Percentiles rank a stretch among this genome's conserved stretches.
These are phyloP conservation scores for Sanchytrium tribonematis DNA, from an alignment of 371 early-diverging fungal species.

Conservation along the genomic window DNA sequence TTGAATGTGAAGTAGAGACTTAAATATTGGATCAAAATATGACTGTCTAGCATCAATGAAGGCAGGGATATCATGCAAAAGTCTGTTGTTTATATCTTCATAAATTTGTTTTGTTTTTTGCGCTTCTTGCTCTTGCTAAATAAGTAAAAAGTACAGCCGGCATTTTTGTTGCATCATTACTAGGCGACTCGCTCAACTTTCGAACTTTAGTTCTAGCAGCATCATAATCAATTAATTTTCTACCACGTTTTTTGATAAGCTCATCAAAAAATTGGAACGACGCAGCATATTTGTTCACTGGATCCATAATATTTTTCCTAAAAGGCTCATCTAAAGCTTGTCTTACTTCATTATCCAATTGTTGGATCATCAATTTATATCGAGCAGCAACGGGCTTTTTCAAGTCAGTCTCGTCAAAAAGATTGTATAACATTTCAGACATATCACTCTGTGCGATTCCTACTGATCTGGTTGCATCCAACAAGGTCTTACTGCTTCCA, in stretches of 20 bases:
- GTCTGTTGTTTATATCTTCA: conserved; percentile 41
- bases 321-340: conserved; percentile 2
- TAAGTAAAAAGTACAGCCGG: conserved; percentile 18
- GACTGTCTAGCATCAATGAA: conserved; percentile 57
- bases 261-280: conserved; percentile 67
- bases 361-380: no score
- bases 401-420: no score
- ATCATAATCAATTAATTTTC: conserved; percentile 70
- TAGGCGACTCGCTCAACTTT: conserved; percentile 47
- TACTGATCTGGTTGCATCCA: no score
- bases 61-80: conserved; percentile 59
- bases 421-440: no score
- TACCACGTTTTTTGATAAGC: conserved; percentile 50
- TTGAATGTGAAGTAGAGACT: conserved; percentile 68
- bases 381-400: no score
- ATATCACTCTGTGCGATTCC: no score
- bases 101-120: conserved; percentile 42
- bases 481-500: no score
- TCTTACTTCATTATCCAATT: no score
- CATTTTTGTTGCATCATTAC: conserved; percentile 36
- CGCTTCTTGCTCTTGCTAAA: conserved; percentile 44
- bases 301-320: conserved; percentile 1
- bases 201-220: conserved; percentile 33
- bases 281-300: background rate
- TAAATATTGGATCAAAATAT: conserved; percentile 70